Evolutionary conservation across 345 rosid genomes (phyloP), one percentile per base, ranked within the genome.

Genomic region (Aquilaria malaccensis): DNA sequence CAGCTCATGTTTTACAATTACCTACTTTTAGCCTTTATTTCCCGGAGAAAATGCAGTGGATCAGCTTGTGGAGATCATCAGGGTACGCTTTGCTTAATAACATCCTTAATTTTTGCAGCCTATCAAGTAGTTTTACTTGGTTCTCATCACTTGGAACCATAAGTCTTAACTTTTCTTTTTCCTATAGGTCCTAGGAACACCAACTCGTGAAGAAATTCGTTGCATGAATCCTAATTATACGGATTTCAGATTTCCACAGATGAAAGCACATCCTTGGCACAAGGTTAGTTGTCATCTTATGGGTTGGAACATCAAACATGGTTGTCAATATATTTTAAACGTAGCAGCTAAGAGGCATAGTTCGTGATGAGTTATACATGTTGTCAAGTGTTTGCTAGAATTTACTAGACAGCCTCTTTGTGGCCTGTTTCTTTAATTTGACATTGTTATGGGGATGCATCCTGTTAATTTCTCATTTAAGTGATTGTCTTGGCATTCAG

Each of bases 11-110:
- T 10, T 55, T 53, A 61, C 9, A 51, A 10, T 56, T 47, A 50
- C 52, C 4, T 37, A 63, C 70, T 56, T 63, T 30, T 80, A 90
- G 97, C 97, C 97, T 29, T 72, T 90, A 9, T 90, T 90, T 64
- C 97, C 97, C 0, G 97, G 97, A 73, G 97, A 87, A 72, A 90
- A 85, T 70, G 97, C 93, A 4, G 97, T 90, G 14, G 97, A 84
- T 61, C 97, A 90, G 77, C 97, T 90, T 41, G 97, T 90, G 54
- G 97, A 90, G 85, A 87, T 90, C n/a, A 90, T 90, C 59, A 90
- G 87, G 81, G 97, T 90, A 74, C 69, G 61, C 10, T 12, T 61
- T 55, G 30, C 47, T 30, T 30, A 2, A 7, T 47, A 31, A 47
- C 46, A 48, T 49, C 52, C 41, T 14, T 30, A 46, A 37, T 50